Conservation (phyloP, 1,284 basidiomycete species). For the Singerocomus inundabilis region DNA sequence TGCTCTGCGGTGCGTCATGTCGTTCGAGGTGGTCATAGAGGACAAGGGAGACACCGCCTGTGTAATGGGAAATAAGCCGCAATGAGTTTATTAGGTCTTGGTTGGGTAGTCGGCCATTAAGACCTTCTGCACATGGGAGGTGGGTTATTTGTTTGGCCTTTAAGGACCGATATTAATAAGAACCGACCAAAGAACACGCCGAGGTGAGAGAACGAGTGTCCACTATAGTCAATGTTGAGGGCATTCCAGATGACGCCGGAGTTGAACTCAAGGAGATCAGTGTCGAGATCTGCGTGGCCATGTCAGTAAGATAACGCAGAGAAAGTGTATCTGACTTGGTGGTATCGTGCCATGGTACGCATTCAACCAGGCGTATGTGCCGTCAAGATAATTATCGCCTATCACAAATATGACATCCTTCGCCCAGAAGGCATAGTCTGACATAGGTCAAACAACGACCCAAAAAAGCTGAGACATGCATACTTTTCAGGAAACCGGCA, state of each 20-base stretch:
- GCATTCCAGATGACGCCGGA: conserved; percentile 95
- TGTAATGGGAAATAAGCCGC: conserved; percentile 67
- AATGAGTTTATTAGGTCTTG: conserved; percentile 92
- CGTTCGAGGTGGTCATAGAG: conserved; percentile 74
- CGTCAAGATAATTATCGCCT: conserved; percentile 86
- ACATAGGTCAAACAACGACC: not conserved
- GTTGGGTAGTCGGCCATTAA: conserved; percentile 94
- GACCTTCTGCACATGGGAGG: conserved; percentile 68
- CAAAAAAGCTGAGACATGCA: conserved; percentile 18
- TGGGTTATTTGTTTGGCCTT: not conserved
- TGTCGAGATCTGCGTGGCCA: conserved; percentile 53
- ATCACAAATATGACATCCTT: conserved; percentile 92
- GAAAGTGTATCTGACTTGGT: conserved; percentile 48
- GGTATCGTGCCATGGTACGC: conserved; percentile 75
- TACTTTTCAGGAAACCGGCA: conserved; percentile 81
- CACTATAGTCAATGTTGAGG: conserved; percentile 92
- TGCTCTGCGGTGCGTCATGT: conserved; percentile 38
- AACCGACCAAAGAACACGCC: conserved; percentile 84
- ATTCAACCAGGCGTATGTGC: conserved; percentile 89
- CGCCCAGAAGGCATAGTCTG: conserved; percentile 90
- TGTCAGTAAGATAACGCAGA: not conserved
- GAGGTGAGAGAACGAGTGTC: conserved; percentile 93
- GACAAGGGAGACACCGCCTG: conserved; percentile 70
- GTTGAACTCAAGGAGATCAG: conserved; percentile 58
- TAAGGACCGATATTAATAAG: not conserved